These are phyloP conservation scores for Mycena metata DNA, from an alignment of 768 basidiomycete species.

Conservation along the genomic window DNA sequence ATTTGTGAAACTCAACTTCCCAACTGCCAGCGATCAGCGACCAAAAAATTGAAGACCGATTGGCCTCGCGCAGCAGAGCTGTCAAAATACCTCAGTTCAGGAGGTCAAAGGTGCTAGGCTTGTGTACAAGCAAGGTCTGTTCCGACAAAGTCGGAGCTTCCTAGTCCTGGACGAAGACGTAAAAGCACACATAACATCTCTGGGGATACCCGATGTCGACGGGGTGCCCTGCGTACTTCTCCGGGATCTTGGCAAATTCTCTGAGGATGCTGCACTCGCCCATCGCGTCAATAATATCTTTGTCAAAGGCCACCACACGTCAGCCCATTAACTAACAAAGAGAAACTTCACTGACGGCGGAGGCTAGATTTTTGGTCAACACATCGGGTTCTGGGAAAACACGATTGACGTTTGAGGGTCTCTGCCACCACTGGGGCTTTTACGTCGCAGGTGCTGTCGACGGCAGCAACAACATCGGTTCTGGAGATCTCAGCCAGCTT, in stretches of 20 bases:
- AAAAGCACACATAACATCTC: slow-evolving; percentile 3
- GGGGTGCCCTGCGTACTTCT: neutral
- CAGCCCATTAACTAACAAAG: neutral
- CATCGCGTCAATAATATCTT: slow-evolving; percentile 2
- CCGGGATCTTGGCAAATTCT: neutral
- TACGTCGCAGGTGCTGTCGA: neutral
- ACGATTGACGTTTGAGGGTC: slow-evolving; percentile 11
- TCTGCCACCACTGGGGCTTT: slow-evolving; percentile 21
- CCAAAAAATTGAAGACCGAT: too few relatives aligned
- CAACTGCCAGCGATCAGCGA: too few relatives aligned
- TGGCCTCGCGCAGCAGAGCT: too few relatives aligned
- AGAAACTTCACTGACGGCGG: neutral
- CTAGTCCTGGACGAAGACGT: neutral
- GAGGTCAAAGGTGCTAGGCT: too few relatives aligned
- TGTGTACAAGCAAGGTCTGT: too few relatives aligned
- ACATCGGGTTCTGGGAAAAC: neutral
- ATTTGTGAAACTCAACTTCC: too few relatives aligned
- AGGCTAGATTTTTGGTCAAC: slow-evolving; percentile 9
- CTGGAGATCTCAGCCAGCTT: neutral
- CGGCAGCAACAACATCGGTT: neutral
- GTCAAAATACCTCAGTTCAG: too few relatives aligned
- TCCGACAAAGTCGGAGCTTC: too few relatives aligned
- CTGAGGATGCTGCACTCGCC: neutral
- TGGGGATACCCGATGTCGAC: neutral
- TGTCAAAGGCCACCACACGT: slow-evolving; percentile 1